These are phyloP conservation scores for Metschnikowia reukaufii DNA, from an alignment of 805 yeast genomes.

Conservation along the genomic window DNA sequence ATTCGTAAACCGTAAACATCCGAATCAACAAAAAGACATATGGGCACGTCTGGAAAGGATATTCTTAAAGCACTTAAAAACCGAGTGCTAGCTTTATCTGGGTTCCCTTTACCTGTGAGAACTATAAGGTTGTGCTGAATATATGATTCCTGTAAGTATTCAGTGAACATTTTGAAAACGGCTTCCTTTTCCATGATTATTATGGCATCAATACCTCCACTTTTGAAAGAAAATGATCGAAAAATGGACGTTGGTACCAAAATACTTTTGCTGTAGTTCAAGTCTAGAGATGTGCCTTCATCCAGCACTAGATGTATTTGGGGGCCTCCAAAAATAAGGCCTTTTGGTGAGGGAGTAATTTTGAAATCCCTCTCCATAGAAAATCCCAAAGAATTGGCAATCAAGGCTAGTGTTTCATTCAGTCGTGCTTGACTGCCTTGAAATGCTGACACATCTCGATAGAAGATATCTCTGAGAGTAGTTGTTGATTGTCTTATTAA, in stretches of 20 bases:
- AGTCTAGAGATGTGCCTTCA: neutral
- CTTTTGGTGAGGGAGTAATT: conserved; percentile 18
- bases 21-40: conserved; percentile 18
- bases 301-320: conserved; percentile 3
- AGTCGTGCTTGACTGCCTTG: conserved; percentile 16
- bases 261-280: conserved; percentile 5
- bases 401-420: conserved; percentile 10
- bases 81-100: conserved; percentile 16
- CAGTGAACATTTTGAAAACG: conserved; percentile 34
- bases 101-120: conserved; percentile 21
- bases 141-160: conserved; percentile 13
- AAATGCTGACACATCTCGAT: conserved; percentile 17
- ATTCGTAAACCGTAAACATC: conserved; percentile 22
- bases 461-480: conserved; percentile 19
- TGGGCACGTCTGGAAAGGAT: conserved; percentile 9
- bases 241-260: conserved; percentile 7
- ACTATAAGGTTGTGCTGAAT: conserved; percentile 1
- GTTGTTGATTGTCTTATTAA: conserved; percentile 8
- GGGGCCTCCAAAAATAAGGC: conserved; percentile 17
- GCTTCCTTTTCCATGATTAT: conserved; percentile 44
- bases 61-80: conserved; percentile 9
- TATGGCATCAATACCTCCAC: conserved; percentile 12
- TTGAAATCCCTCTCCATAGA: conserved; percentile 10
- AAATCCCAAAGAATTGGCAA: conserved; percentile 7
- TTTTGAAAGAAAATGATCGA: neutral